Conservation (phyloP, 768 basidiomycete species). For the Pholiota microspora region DNA sequence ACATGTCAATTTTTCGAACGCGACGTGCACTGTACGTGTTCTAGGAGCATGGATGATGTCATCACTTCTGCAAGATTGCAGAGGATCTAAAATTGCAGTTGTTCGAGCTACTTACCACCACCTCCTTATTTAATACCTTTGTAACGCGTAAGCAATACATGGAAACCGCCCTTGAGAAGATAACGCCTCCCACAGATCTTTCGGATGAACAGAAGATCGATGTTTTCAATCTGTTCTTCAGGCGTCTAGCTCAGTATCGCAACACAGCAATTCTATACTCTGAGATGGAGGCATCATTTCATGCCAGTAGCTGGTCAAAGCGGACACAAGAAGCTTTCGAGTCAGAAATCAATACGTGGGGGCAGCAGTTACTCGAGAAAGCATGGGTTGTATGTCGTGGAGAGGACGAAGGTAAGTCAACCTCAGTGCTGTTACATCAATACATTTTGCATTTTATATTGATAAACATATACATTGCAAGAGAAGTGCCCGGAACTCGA, state of each 20-base stretch:
- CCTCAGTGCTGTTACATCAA: not conserved
- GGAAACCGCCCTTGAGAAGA: constrained; percentile 22
- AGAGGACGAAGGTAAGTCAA: constrained; percentile 12
- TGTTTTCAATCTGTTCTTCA: constrained; percentile 42
- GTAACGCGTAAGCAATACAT: too few species aligned
- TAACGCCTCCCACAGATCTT: constrained; percentile 40
- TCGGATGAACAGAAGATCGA: constrained; percentile 28
- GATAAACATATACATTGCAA: constrained; percentile 10
- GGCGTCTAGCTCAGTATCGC: constrained; percentile 43
- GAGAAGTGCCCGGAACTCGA: constrained; percentile 42
- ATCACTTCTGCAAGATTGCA: too few species aligned
- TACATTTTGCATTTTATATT: not conserved
- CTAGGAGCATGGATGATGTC: not conserved
- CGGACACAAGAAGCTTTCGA: constrained; percentile 23
- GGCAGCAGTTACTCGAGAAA: constrained; percentile 38
- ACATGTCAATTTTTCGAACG: too few species aligned
- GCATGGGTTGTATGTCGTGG: constrained; percentile 43
- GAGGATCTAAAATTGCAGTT: too few species aligned
- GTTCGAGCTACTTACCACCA: not conserved
- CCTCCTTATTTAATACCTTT: not conserved
- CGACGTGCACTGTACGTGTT: too few species aligned
- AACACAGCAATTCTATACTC: constrained; percentile 43
- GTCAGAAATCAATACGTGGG: constrained; percentile 41
- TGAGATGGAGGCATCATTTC: constrained; percentile 26
- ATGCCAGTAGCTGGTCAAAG: not conserved